Evolutionary conservation across 805 yeast species (phyloP), one percentile per base, ranked within the genome.

Genomic region (Candida qinlingensis): DNA sequence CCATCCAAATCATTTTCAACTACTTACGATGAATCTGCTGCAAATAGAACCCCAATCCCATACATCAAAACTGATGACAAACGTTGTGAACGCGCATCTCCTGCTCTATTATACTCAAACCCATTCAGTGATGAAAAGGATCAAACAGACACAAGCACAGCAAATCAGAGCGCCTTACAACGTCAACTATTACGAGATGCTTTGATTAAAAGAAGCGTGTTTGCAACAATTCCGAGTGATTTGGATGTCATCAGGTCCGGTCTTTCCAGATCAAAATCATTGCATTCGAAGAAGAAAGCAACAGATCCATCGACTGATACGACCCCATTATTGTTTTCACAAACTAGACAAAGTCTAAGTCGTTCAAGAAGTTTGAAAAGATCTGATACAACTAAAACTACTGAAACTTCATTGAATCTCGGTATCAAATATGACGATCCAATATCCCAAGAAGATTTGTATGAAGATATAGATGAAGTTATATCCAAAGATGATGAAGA

Each of bases 231-330:
- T 9, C 46, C 47, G 13, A 25, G 19, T 7, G 56, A 53, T 28
- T 25, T 57, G 7, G 49, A 47, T 10, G 3, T 45, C 1, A 46
- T 51, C 36, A 55, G 52, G 28, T 13, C 27, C 2, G 31, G 37
- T 9, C 50, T 57, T 11, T 46, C 57, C 7, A 49, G 54, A 30
- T 43, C 51, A 5, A 55, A 41, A 43, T 50, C 59, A 3, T 33
- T 48, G 1, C 49, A 44, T 4, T 46, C 60, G 5, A 44, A 40
- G 26, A 37, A 40, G 26, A 37, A 40, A 30, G 27, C 9, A 10
- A 36, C 35, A 19, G 45, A 46, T 8, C 33, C 49, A 13, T 35
- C 45, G 13, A 31, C 10, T 11, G 46, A 45, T 10, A 26, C 34
- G 5, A 45, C 48, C 2, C 52, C 55, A 4, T 39, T 54, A 7